Evolutionary conservation across 177 flowering plant species (phyloP).

Genomic region (Vitis hybrid): DNA sequence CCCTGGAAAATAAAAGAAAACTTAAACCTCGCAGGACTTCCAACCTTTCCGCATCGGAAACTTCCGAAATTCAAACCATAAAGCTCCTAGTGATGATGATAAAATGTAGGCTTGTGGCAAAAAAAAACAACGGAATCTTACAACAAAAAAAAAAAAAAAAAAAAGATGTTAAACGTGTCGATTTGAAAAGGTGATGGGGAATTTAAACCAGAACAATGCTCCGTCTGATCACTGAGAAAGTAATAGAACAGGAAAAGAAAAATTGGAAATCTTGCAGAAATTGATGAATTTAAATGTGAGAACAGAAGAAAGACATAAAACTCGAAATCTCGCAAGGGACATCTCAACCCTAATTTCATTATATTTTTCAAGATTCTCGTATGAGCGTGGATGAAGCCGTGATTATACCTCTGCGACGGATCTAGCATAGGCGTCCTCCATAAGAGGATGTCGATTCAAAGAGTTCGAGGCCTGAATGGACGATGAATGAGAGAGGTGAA

Average conservation of each 20-base stretch:
- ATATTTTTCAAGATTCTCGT: too few relatives aligned
- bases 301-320: too few relatives aligned
- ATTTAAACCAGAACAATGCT: neutral
- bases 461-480: too few relatives aligned
- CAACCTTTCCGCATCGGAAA: too few relatives aligned
- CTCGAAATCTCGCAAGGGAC: too few relatives aligned
- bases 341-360: neutral
- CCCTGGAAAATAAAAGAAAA: too few relatives aligned
- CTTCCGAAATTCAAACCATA: too few relatives aligned
- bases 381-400: neutral
- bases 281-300: neutral
- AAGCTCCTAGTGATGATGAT: too few relatives aligned
- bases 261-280: neutral
- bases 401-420: conserved; percentile 53
- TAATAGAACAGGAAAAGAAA: neutral
- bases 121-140: too few relatives aligned
- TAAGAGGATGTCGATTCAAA: neutral
- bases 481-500: neutral
- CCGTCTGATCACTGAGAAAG: neutral
- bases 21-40: too few relatives aligned
- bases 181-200: too few relatives aligned
- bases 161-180: neutral
- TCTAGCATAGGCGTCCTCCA: conserved; percentile 66
- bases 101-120: too few relatives aligned
- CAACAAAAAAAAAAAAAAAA: neutral